Base-by-base conservation (phyloP, 2,329 filamentous ascomycete genomes). In the Myriosclerotinia scirpicola region DNA sequence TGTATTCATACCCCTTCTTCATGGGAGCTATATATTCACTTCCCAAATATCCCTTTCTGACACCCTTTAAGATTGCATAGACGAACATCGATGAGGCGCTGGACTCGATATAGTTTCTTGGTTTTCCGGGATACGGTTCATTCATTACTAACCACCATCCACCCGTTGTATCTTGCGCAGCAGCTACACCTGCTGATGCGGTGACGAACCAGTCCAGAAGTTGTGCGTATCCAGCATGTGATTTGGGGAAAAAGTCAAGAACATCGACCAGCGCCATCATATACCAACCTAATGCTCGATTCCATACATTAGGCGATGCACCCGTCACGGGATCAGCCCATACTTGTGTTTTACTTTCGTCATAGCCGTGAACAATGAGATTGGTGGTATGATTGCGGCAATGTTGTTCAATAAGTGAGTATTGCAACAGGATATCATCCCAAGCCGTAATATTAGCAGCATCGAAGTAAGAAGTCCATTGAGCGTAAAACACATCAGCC, bases 251-350 rank as follows among this genome's bases (percentile, higher is more conserved):
- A 48, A 68, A 70, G 55, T 79, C 77, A 7, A 78, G 67, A 34
- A 76, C 76, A 64, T 79, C 78, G 14, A 79, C 74, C 2, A 79
- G 67, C 9, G 77, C 77, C 72, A 79, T 76, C 8, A 74, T 44
- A 71, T 77, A 78, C 78, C 78, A 79, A 8, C 78, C 78, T 20
- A 79, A 65, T 52, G 76, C 78, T 34, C 78, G 75, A 64, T 75
- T 71, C 78, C 78, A 79, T 36, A 77, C 75, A 67, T 77, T 71
- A n/a, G 77, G 78, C 44, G 75, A 76, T 5, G 76, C 76, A 30
- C 78, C 78, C 3, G 77, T 79, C 7, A 59, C 67, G 4, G 73
- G 69, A 67, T 78, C 69, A 2, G 77, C 78, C 78, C 78, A 79
- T 6, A 75, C 72, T 7, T 76, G 75, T 8, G 70, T 75, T 50